These are phyloP conservation scores for Trichomonas tenax DNA, from an alignment of 208 protist species.

Conservation along the genomic window DNA sequence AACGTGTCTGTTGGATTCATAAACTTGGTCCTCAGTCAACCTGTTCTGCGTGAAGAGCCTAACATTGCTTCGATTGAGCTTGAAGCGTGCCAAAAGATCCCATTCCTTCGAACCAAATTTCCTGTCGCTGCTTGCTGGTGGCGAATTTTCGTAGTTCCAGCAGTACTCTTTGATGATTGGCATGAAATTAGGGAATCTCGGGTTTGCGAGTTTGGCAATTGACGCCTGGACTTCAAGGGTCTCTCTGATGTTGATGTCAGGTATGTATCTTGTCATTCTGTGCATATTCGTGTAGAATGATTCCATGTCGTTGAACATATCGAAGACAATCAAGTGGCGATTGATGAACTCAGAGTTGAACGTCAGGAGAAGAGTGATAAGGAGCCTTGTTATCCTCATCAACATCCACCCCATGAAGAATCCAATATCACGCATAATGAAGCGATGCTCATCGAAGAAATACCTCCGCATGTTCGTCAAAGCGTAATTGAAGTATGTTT, in stretches of 20 bases:
- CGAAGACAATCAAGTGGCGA: background rate
- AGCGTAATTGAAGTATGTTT: background rate
- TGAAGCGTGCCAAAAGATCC: background rate
- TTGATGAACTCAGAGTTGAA: background rate
- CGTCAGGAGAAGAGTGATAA: background rate
- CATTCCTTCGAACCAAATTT: background rate
- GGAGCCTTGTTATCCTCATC: background rate
- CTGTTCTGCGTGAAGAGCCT: background rate
- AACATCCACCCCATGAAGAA: background rate
- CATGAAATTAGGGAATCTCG: background rate
- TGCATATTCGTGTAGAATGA: background rate
- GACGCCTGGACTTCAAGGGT: background rate
- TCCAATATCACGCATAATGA: background rate
- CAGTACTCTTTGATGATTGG: background rate
- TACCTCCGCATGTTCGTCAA: background rate
- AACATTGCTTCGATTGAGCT: background rate
- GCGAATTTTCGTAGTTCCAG: background rate
- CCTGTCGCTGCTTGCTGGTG: background rate
- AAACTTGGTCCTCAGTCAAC: background rate
- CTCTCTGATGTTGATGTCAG: background rate
- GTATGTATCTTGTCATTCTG: background rate
- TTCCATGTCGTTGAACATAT: background rate
- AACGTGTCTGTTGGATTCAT: background rate
- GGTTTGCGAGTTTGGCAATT: background rate
- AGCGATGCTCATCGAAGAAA: background rate